A percentile compares a stretch with the other conserved stretches of the same genome.
These are phyloP conservation scores for Boeremia lycopersici DNA, from an alignment of 2,329 filamentous ascomycete species.

Conservation along the genomic window DNA sequence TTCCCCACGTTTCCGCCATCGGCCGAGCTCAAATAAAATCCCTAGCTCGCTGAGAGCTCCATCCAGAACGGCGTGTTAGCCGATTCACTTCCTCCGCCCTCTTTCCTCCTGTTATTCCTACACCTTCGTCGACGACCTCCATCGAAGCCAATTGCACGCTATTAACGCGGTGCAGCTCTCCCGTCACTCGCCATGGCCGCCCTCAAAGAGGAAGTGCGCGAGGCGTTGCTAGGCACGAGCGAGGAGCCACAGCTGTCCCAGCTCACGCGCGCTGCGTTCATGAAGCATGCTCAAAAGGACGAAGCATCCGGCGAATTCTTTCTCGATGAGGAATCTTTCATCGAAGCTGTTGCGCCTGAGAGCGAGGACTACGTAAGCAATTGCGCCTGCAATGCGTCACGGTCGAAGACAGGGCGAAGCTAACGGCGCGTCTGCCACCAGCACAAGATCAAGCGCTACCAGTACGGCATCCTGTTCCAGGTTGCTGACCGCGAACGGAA, in stretches of 20 bases:
- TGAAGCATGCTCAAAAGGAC: constrained; percentile 76
- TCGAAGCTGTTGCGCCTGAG: constrained; percentile 84
- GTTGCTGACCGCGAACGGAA: constrained; percentile 81
- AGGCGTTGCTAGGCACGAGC: constrained; percentile 68
- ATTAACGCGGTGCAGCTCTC: constrained; percentile 17
- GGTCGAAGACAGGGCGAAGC: constrained; percentile 24
- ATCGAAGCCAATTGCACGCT: constrained; percentile 37
- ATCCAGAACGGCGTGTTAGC: constrained; percentile 26
- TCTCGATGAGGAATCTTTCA: constrained; percentile 85
- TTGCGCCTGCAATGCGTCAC: constrained; percentile 25
- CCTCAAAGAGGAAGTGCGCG: constrained; percentile 72
- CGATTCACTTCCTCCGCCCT: constrained; percentile 30
- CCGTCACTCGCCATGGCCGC: constrained; percentile 45
- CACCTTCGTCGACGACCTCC: constrained; percentile 16
- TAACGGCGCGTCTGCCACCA: constrained; percentile 52
- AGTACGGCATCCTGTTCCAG: constrained; percentile 90
- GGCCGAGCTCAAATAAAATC: constrained; percentile 32
- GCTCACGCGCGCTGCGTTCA: constrained; percentile 77
- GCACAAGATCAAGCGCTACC: constrained; percentile 97
- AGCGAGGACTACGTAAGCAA: constrained; percentile 86
- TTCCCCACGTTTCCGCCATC: constrained; percentile 41
- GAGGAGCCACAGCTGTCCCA: constrained; percentile 69
- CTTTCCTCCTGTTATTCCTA: constrained; percentile 17
- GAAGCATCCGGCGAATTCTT: constrained; percentile 75
- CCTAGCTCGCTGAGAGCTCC: constrained; percentile 37